Evolutionary conservation across 352 stramenopile species (phyloP).

Genomic region (Globisporangium parvum): DNA sequence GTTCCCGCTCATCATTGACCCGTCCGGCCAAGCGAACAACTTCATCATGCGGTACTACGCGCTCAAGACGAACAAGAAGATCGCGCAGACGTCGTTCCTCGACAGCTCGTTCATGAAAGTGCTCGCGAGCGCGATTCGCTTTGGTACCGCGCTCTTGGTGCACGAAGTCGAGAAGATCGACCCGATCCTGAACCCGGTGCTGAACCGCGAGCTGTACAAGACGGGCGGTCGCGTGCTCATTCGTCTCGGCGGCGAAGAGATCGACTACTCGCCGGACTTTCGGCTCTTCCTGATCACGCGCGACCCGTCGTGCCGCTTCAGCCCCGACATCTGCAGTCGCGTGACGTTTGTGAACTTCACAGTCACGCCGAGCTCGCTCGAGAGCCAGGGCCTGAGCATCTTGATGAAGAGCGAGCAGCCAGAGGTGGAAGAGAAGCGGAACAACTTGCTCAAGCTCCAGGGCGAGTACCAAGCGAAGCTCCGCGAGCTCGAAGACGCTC

Average conservation of each 20-base stretch:
- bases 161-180: slow-evolving; percentile 99
- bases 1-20: slow-evolving; percentile 99
- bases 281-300: slow-evolving; percentile 98
- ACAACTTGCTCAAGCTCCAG: slow-evolving; percentile 96
- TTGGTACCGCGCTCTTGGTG: slow-evolving; percentile 98
- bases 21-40: slow-evolving; percentile 95
- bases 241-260: slow-evolving; percentile 97
- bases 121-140: slow-evolving; percentile 98
- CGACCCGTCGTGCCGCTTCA: slow-evolving; percentile 95
- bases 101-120: slow-evolving; percentile 99
- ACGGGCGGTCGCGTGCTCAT: slow-evolving; percentile 97
- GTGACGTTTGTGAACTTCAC: slow-evolving; percentile 99
- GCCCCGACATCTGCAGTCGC: slow-evolving; percentile 98
- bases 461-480: slow-evolving; percentile 97
- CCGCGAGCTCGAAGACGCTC: slow-evolving; percentile 96
- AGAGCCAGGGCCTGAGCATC: slow-evolving; percentile 94
- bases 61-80: slow-evolving; percentile 88
- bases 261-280: slow-evolving; percentile 99
- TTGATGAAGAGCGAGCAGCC: slow-evolving; percentile 97
- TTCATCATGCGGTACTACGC: slow-evolving; percentile 98
- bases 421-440: slow-evolving; percentile 95
- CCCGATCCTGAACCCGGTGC: slow-evolving; percentile 98
- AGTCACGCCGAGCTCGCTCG: slow-evolving; percentile 96
- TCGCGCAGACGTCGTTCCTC: slow-evolving; percentile 98
- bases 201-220: slow-evolving; percentile 99